Conservation (phyloP, 2,329 filamentous ascomycete genomes). For the Metarhizium robertsii region DNA sequence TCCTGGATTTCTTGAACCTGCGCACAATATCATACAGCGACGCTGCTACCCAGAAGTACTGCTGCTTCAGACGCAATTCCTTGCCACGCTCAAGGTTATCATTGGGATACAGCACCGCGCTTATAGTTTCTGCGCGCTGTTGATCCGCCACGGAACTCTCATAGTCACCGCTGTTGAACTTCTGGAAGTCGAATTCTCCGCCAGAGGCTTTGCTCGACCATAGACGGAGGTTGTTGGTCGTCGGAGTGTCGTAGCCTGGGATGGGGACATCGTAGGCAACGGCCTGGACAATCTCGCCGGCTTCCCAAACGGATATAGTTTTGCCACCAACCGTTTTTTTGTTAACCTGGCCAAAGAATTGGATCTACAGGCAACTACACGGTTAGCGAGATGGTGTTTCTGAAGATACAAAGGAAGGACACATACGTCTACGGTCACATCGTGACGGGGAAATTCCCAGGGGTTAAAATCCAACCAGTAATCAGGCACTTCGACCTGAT, state of each 20-base stretch:
- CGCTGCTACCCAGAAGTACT: slow-evolving; percentile 99
- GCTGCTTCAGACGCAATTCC: slow-evolving; percentile 94
- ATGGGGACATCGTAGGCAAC: slow-evolving; percentile 91
- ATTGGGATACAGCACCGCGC: slow-evolving; percentile 92
- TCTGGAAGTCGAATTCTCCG: slow-evolving; percentile 98
- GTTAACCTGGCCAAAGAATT: slow-evolving; percentile 84
- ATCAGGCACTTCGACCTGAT: slow-evolving; percentile 95
- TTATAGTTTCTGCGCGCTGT: slow-evolving; percentile 98
- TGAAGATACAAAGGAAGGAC: neutral
- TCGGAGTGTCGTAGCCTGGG: slow-evolving; percentile 79
- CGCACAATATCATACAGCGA: slow-evolving; percentile 94
- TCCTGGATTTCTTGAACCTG: slow-evolving; percentile 94
- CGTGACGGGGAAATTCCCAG: slow-evolving; percentile 95
- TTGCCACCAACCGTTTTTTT: slow-evolving; percentile 71
- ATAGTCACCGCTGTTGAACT: slow-evolving; percentile 97
- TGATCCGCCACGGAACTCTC: slow-evolving; percentile 97
- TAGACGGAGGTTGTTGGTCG: slow-evolving; percentile 91
- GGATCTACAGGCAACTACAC: slow-evolving; percentile 43
- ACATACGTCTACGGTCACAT: slow-evolving; percentile 78
- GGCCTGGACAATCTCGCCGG: slow-evolving; percentile 84
- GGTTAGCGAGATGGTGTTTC: neutral
- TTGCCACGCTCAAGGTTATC: slow-evolving; percentile 95
- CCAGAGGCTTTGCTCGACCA: slow-evolving; percentile 98
- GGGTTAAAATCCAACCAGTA: slow-evolving; percentile 99
- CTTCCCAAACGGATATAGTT: slow-evolving; percentile 70